These are phyloP conservation scores for Ophiostoma sp. DNA, from an alignment of 2,329 filamentous ascomycete genomes.

Conservation along the genomic window DNA sequence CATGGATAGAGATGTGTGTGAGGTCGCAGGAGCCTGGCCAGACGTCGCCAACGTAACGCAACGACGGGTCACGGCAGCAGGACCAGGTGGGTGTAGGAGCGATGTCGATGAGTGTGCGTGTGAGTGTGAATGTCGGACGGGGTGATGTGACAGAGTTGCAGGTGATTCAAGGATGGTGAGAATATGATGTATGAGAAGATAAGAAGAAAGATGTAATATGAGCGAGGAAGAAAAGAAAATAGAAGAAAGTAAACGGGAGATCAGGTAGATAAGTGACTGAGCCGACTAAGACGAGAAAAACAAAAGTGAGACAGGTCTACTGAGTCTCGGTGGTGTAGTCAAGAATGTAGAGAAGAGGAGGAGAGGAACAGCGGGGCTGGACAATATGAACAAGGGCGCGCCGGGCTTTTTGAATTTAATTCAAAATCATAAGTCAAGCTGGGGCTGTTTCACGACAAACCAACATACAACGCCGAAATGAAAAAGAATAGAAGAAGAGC, in stretches of 20 bases:
- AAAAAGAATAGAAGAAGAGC: background rate
- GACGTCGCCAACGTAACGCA: slow-evolving; percentile 15
- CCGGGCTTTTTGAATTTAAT: background rate
- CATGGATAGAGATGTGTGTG: background rate
- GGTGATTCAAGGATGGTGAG: slow-evolving; percentile 1
- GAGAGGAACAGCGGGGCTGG: background rate
- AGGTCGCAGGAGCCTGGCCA: background rate
- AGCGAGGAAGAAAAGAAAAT: background rate
- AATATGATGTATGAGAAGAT: background rate
- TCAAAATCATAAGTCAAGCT: background rate
- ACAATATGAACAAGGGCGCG: slow-evolving; percentile 4
- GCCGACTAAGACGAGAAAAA: background rate
- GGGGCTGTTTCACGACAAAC: background rate
- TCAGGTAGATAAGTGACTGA: slow-evolving; percentile 14
- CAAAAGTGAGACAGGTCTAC: slow-evolving; percentile 11
- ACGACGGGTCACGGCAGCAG: slow-evolving; percentile 16
- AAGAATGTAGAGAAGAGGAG: background rate
- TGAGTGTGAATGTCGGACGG: background rate
- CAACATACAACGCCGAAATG: background rate
- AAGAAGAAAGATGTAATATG: background rate
- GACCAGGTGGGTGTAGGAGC: background rate
- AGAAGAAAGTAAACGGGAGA: slow-evolving; percentile 1
- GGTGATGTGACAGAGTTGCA: background rate
- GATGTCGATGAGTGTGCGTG: background rate
- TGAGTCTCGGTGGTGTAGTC: background rate